These are phyloP conservation scores for Gnetum montanum DNA, from an alignment of 75 land plant genomes.

Conservation along the genomic window DNA sequence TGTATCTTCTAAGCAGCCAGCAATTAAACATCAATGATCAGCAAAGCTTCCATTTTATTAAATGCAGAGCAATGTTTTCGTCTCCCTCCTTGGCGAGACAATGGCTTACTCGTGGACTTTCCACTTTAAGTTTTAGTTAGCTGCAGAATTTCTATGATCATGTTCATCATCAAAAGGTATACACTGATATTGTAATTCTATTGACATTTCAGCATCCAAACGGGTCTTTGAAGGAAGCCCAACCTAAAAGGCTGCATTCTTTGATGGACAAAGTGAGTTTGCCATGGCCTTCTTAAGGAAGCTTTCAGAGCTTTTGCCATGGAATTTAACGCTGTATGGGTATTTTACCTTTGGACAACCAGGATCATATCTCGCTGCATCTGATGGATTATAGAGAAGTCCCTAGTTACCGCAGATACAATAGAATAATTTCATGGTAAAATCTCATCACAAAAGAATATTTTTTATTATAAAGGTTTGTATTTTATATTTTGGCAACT, in stretches of 20 bases:
- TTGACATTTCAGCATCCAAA: constrained; percentile 49
- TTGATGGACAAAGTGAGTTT: constrained; percentile 67
- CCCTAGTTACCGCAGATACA: constrained; percentile 42
- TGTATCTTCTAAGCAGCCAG: too few species aligned
- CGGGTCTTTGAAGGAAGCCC: constrained; percentile 70
- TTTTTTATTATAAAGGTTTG: not conserved
- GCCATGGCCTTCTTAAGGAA: too few species aligned
- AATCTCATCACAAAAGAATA: constrained; percentile 1
- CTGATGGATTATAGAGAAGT: constrained; percentile 75
- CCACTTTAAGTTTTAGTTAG: too few species aligned
- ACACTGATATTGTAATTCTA: too few species aligned
- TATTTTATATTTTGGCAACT: not conserved
- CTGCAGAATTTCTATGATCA: too few species aligned
- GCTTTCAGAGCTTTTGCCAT: not conserved
- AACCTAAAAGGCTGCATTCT: constrained; percentile 60
- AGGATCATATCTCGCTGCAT: constrained; percentile 70
- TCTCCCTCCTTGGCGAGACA: too few species aligned
- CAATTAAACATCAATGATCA: too few species aligned
- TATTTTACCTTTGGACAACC: too few species aligned
- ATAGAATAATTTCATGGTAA: constrained; percentile 91
- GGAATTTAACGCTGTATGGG: too few species aligned
- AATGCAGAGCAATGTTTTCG: constrained; percentile 80
- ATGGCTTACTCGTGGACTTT: too few species aligned
- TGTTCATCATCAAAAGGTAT: too few species aligned
- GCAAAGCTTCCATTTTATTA: too few species aligned